Evolutionary conservation across 1,284 basidiomycete species (phyloP), one percentile per base, ranked within the genome.

Genomic region (Ganoderma resinaceum): DNA sequence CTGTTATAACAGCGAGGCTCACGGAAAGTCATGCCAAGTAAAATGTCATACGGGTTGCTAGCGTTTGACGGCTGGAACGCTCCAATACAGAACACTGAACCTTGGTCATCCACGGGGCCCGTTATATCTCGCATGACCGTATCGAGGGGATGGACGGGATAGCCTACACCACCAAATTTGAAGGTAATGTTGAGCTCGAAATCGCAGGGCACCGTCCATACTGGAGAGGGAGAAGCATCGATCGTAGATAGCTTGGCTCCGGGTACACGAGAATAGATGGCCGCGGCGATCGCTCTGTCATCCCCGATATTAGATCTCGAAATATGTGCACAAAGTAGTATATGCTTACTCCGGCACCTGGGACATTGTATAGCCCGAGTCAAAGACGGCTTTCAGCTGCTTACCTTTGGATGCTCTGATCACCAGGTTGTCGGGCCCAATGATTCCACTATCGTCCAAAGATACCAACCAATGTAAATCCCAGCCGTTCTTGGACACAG

Each of bases 11-110:
- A n/a, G 11, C n/a, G 14, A 31, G 23, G 37, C 61, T 62, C 18
- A 93, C 92, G 71, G 80, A 93, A 94, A 66, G 85, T 86, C 92
- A 93, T 93, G 63, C 92, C 92, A 68, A 94, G 83, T 73, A 94
- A 91, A 83, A 92, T 87, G 73, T 94, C 92, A 67, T 89, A 85
- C 11, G 74, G 65, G 35, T 70, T 63, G 18, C 72, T 75, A 2
- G 70, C 61, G 6, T 89, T 89, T 72, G 91, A 91, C 2, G 92
- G 92, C 81, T 94, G 92, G 82, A 94, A 94, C 3, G 75, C 64
- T 18, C 77, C 76, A 3, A 77, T 66, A 52, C 77, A 78, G 29
- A 74, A 62, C n/a, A 72, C 64, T 33, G 71, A 72, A 1, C 77
- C 77, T 8, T 62, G 67, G 43, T 62, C 58, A 40, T 69, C 71